Conservation (phyloP, 1,139 yeast species). For the Geotrichum klebahnii region DNA sequence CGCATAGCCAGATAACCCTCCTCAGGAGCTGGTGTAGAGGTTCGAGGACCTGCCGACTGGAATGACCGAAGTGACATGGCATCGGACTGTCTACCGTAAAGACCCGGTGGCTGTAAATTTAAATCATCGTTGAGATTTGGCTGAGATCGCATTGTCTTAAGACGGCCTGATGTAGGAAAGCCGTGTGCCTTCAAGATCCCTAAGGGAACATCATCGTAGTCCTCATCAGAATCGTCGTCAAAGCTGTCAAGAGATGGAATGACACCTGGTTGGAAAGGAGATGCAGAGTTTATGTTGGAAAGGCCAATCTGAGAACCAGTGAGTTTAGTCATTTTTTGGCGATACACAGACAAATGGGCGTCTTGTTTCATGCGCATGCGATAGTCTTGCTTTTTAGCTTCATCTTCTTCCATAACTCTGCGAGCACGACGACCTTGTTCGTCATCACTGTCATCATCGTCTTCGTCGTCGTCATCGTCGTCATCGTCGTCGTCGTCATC, state of each 20-base stretch:
- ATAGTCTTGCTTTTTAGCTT: slow-evolving; percentile 30
- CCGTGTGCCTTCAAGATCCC: slow-evolving; percentile 43
- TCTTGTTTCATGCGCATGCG: slow-evolving; percentile 41
- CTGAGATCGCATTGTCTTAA: slow-evolving; percentile 27
- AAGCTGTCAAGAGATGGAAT: slow-evolving; percentile 21
- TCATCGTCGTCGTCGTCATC: no score
- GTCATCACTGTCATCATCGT: slow-evolving; percentile 11
- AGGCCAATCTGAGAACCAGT: slow-evolving; percentile 36
- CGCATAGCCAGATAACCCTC: slow-evolving; percentile 22
- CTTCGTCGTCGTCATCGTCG: slow-evolving; percentile 17
- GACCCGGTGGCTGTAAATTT: slow-evolving; percentile 7
- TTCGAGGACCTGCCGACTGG: slow-evolving; percentile 7
- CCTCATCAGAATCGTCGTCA: slow-evolving; percentile 37
- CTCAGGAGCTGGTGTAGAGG: slow-evolving; percentile 14
- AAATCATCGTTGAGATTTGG: slow-evolving; percentile 21
- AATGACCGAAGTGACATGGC: slow-evolving; percentile 21
- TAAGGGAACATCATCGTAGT: slow-evolving; percentile 43
- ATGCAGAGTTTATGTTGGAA: slow-evolving; percentile 2
- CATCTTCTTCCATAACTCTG: slow-evolving; percentile 30
- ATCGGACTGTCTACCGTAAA: slow-evolving; percentile 12
- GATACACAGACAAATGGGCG: slow-evolving; percentile 41
- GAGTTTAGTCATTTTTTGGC: slow-evolving; percentile 43
- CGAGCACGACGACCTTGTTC: slow-evolving; percentile 11
- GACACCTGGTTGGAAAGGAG: neutral
- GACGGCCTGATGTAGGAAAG: slow-evolving; percentile 33